Conservation (phyloP, 495 filamentous ascomycete species). For the Hypoxylon subgilvum region DNA sequence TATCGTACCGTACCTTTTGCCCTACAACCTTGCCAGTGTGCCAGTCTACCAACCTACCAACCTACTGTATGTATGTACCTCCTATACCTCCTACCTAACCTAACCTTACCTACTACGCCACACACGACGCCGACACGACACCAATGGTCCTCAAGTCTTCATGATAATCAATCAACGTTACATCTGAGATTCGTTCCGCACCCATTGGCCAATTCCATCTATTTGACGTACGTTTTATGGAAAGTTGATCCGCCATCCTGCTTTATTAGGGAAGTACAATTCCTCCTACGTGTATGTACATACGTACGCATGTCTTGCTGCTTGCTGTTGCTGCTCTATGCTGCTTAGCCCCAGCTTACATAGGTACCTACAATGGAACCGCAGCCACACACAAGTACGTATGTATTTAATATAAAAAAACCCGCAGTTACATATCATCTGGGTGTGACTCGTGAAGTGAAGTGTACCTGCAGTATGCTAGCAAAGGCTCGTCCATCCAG, state of each 20-base stretch:
- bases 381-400: too few species aligned
- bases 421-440: not conserved
- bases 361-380: not conserved
- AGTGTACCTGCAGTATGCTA: not conserved
- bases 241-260: conserved; percentile 5
- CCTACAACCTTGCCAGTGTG: too few species aligned
- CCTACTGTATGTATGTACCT: too few species aligned
- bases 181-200: conserved; percentile 8
- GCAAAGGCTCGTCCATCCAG: not conserved
- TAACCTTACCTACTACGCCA: too few species aligned
- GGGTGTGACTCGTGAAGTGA: not conserved
- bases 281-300: not conserved
- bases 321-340: not conserved
- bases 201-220: conserved; percentile 3
- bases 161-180: conserved; percentile 26
- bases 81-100: too few species aligned
- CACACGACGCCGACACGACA: too few species aligned
- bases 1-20: too few species aligned
- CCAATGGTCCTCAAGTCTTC: too few species aligned
- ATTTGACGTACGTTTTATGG: conserved; percentile 3
- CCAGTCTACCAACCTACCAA: too few species aligned
- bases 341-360: not conserved
- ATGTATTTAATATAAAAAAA: too few species aligned
- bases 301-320: not conserved
- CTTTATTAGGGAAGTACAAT: not conserved